Conservation (phyloP, 208 protist species). For the Leptomonas seymouri region DNA sequence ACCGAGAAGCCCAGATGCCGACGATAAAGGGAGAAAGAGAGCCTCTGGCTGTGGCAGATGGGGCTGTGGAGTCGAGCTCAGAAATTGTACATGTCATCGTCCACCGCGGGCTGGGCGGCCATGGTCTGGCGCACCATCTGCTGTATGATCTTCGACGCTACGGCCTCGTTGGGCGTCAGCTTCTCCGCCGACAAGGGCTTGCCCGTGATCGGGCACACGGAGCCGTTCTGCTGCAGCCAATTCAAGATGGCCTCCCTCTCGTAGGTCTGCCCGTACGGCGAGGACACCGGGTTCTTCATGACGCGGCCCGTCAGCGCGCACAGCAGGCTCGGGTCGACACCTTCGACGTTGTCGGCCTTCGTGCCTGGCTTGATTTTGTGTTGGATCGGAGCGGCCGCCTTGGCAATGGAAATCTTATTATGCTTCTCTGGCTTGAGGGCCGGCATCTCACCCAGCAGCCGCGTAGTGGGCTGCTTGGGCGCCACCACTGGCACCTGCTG, state of each 20-base stretch:
- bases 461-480: constrained; percentile 20
- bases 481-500: constrained; percentile 29
- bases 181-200: constrained; percentile 67
- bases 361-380: constrained; percentile 39
- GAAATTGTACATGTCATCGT: constrained; percentile 92
- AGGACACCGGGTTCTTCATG: constrained; percentile 92
- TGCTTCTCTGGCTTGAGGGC: constrained; percentile 47
- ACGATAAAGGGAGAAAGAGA: constrained; percentile 3
- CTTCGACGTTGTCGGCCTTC: constrained; percentile 54
- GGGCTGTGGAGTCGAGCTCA: constrained; percentile 24
- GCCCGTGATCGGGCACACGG: constrained; percentile 90
- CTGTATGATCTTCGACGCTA: constrained; percentile 77
- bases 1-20: too few relatives aligned
- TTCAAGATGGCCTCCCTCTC: constrained; percentile 83
- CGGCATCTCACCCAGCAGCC: constrained; percentile 71
- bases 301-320: constrained; percentile 87
- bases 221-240: constrained; percentile 90
- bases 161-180: constrained; percentile 70
- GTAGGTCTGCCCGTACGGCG: constrained; percentile 91
- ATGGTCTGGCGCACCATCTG: constrained; percentile 83
- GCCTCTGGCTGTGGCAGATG: not conserved
- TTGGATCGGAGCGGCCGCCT: constrained; percentile 65
- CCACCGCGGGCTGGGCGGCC: constrained; percentile 51
- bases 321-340: constrained; percentile 65
- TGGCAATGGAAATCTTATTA: constrained; percentile 81